Conservation (phyloP, 140 eudicot species). For the Cichorium intybus region DNA sequence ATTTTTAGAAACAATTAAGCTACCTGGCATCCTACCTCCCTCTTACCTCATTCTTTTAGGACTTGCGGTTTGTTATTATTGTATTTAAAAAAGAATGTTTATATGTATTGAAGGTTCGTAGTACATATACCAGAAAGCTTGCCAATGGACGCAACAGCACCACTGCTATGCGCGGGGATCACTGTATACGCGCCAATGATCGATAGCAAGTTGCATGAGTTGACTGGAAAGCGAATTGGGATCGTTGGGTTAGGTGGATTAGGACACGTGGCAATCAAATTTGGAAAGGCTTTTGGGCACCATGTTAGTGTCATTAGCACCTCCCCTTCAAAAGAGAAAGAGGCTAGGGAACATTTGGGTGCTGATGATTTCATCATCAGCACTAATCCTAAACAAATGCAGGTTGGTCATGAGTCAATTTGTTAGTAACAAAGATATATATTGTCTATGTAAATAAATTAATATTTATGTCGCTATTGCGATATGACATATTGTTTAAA, state of each 20-base stretch:
- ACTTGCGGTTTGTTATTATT: no score
- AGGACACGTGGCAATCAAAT: constrained; percentile 81
- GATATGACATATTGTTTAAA: neutral
- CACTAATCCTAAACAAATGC: constrained; percentile 62
- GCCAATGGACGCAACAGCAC: constrained; percentile 82
- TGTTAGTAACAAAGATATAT: no score
- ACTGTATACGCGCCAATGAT: constrained; percentile 78
- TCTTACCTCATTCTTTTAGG: no score
- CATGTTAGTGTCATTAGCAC: constrained; percentile 90
- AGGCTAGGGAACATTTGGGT: constrained; percentile 60
- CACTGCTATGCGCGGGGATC: constrained; percentile 85
- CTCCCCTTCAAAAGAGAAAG: constrained; percentile 72
- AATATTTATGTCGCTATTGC: neutral
- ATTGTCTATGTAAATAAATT: no score
- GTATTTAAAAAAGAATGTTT: neutral
- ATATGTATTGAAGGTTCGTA: constrained; percentile 46
- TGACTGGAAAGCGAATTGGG: constrained; percentile 49
- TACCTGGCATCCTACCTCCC: no score
- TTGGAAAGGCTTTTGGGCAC: constrained; percentile 86
- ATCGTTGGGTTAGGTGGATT: constrained; percentile 79
- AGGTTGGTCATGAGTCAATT: constrained; percentile 31
- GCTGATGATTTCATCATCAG: constrained; percentile 80
- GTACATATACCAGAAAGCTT: constrained; percentile 61
- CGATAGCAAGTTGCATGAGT: constrained; percentile 43
- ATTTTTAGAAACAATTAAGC: no score